These are phyloP conservation scores for Globisporangium alternatum DNA, from an alignment of 352 stramenopile species.

Conservation along the genomic window DNA sequence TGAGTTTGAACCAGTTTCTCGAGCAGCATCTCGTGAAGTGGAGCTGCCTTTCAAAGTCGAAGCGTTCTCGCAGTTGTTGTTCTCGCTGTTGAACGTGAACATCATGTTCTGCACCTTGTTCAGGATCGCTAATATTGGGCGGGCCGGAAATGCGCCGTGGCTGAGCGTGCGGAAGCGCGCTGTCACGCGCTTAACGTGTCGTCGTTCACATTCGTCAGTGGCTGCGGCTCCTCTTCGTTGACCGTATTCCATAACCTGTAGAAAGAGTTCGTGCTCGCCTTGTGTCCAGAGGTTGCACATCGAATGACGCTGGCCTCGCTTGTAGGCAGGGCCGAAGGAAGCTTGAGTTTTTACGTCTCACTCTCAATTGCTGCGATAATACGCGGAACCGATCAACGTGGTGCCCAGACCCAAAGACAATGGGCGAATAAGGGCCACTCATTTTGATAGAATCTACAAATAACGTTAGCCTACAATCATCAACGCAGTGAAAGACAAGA, in stretches of 20 bases:
- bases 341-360: neutral
- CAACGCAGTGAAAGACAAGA: no score
- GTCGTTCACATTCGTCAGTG: neutral
- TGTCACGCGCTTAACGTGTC: neutral
- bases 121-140: neutral
- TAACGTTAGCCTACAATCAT: no score
- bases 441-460: no score
- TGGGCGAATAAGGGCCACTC: no score
- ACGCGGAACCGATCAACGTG: no score
- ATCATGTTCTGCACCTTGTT: no score
- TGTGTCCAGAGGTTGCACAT: neutral
- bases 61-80: no score
- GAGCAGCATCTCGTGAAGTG: no score
- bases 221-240: neutral
- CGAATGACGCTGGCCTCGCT: neutral
- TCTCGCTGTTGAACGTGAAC: neutral
- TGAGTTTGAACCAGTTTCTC: no score
- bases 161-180: neutral
- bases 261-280: slow-evolving; percentile 3
- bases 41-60: no score
- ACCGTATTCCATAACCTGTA: slow-evolving; percentile 3
- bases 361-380: neutral
- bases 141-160: no score
- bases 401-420: no score
- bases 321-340: neutral